These are phyloP conservation scores for Dendrobium catenatum DNA, from an alignment of 106 monocot species.

Conservation along the genomic window DNA sequence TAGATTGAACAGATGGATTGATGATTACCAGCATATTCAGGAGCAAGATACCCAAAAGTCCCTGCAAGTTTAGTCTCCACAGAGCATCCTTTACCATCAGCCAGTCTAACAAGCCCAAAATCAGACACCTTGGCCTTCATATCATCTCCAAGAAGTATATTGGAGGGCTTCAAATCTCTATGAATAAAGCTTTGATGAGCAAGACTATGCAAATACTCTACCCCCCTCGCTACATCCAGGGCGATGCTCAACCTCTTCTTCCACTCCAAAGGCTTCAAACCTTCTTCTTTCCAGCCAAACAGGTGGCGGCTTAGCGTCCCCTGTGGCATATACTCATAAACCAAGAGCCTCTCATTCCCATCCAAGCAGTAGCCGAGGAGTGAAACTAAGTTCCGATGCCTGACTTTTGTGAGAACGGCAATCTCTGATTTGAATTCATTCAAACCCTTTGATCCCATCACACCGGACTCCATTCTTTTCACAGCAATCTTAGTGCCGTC, in stretches of 20 bases:
- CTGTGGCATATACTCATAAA: conserved; percentile 48
- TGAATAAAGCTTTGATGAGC: conserved; percentile 48
- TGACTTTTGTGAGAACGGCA: conserved; percentile 39
- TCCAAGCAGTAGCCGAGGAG: conserved; percentile 47
- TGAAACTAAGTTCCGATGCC: conserved; percentile 41
- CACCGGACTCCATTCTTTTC: conserved; percentile 42
- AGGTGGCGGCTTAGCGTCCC: conserved; percentile 32
- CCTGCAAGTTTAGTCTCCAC: conserved; percentile 39
- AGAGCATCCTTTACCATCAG: conserved; percentile 30
- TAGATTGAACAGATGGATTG: too few species aligned
- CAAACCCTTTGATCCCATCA: conserved; percentile 37
- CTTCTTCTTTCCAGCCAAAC: conserved; percentile 31
- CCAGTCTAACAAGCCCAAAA: conserved; percentile 41
- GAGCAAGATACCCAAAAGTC: conserved; percentile 46
- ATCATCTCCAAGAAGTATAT: conserved; percentile 41
- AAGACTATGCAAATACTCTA: conserved; percentile 37
- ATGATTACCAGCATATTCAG: conserved; percentile 43
- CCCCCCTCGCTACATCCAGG: conserved; percentile 42
- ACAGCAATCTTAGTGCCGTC: conserved; percentile 48
- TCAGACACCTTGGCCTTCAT: conserved; percentile 51
- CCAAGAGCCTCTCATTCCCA: conserved; percentile 41
- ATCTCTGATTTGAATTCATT: conserved; percentile 46
- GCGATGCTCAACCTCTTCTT: conserved; percentile 41
- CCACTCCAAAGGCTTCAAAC: conserved; percentile 34
- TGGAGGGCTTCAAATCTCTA: conserved; percentile 43